Percentiles rank a stretch among this genome's conserved stretches.
Evolutionary conservation across 202 grass and related monocot species (phyloP).

Genomic region (Panicum hallii): DNA sequence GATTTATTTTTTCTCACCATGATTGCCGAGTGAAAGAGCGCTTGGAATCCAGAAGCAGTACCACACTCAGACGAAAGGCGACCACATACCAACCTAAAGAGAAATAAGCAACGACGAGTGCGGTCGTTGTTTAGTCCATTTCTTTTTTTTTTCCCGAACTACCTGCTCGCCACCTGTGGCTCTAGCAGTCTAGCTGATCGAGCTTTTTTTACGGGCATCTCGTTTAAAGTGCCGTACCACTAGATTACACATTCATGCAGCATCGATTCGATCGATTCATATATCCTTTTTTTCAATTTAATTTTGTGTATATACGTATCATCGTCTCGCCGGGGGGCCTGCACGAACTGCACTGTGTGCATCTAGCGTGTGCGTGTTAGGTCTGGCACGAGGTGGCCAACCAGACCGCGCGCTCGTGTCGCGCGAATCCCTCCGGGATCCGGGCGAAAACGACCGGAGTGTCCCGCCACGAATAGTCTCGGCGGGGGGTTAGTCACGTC

Average conservation of each 20-base stretch:
- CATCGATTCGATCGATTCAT: not conserved
- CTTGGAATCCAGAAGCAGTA: slow-evolving; percentile 3
- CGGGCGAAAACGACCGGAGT: slow-evolving; percentile 36
- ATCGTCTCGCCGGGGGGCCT: not conserved
- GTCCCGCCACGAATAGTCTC: not conserved
- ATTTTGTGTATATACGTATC: no score
- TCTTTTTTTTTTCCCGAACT: slow-evolving; percentile 13
- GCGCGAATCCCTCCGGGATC: slow-evolving; percentile 36
- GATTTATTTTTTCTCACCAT: not conserved
- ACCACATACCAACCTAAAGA: not conserved
- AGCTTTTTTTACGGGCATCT: not conserved
- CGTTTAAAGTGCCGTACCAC: not conserved
- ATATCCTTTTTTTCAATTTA: no score
- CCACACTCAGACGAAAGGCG: not conserved
- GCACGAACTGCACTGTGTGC: slow-evolving; percentile 20
- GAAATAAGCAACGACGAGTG: not conserved
- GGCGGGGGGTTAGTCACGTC: slow-evolving; percentile 30
- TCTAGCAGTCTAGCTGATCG: not conserved
- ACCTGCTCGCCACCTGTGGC: not conserved
- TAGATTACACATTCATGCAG: slow-evolving; percentile 10
- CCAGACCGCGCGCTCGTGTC: slow-evolving; percentile 38
- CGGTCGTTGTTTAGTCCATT: slow-evolving; percentile 31
- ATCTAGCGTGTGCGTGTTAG: slow-evolving; percentile 19
- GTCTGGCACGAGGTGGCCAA: slow-evolving; percentile 36
- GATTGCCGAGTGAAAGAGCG: not conserved